Conservation (phyloP, 768 basidiomycete species). For the Rhizopogon roseolus region DNA sequence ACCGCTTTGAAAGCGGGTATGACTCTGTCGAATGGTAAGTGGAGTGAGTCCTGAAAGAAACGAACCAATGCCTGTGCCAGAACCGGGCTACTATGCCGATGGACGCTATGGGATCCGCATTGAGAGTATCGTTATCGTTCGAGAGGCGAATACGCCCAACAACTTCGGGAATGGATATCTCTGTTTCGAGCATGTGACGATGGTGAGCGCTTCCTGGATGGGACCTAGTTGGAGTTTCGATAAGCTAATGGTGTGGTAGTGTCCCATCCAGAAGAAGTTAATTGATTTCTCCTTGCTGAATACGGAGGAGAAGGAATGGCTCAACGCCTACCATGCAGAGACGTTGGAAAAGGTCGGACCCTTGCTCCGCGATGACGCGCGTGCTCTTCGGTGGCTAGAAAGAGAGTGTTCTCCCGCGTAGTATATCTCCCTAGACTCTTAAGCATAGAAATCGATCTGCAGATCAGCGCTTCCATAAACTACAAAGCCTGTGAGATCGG, state of each 20-base stretch:
- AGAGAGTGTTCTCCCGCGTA: conserved; percentile 42
- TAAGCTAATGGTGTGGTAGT: conserved; percentile 30
- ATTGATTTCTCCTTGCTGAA: conserved; percentile 61
- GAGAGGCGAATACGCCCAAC: conserved; percentile 64
- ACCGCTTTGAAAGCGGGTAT: conserved; percentile 75
- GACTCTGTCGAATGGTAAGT: conserved; percentile 79
- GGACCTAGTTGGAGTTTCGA: not conserved
- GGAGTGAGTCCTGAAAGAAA: not conserved
- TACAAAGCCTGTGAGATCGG: too few species aligned
- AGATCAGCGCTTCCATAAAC: not conserved
- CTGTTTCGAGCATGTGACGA: conserved; percentile 80
- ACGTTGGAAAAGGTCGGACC: conserved; percentile 70
- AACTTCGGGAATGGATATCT: conserved; percentile 84
- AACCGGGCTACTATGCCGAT: conserved; percentile 91
- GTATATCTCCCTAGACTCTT: not conserved
- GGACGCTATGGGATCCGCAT: conserved; percentile 90
- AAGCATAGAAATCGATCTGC: not conserved
- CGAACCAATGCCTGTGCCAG: conserved; percentile 26
- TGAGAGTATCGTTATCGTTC: conserved; percentile 83
- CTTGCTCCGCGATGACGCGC: conserved; percentile 54
- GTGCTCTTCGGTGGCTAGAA: conserved; percentile 60
- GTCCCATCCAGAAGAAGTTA: conserved; percentile 85
- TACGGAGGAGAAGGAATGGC: conserved; percentile 70
- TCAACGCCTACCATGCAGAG: conserved; percentile 81
- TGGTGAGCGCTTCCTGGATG: conserved; percentile 47